These are phyloP conservation scores for Fusarium sp. DNA, from an alignment of 2,329 filamentous ascomycete species.

Conservation along the genomic window DNA sequence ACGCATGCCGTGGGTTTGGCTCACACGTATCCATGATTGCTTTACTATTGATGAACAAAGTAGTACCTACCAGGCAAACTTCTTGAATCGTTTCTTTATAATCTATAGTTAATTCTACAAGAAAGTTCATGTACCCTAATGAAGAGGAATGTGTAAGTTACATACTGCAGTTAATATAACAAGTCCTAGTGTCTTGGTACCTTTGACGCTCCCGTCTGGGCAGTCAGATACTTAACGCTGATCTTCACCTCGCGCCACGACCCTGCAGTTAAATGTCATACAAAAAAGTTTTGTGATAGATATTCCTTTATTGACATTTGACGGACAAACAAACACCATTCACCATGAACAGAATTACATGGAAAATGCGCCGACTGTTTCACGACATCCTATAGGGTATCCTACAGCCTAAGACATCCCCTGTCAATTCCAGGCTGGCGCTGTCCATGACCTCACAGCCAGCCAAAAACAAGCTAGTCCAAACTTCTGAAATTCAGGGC, in stretches of 20 bases:
- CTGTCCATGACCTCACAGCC: conserved; percentile 38
- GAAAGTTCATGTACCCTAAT: not conserved
- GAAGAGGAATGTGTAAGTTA: not conserved
- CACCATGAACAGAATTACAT: not conserved
- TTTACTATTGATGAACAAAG: too few relatives aligned
- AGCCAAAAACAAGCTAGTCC: conserved; percentile 30
- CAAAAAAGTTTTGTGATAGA: not conserved
- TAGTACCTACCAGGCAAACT: too few relatives aligned
- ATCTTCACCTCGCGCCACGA: conserved; percentile 11
- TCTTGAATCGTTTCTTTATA: not conserved
- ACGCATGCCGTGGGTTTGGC: not conserved
- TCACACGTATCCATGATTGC: too few relatives aligned
- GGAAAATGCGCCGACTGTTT: not conserved
- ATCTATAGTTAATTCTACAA: not conserved
- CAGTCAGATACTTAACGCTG: not conserved
- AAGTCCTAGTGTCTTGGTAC: not conserved
- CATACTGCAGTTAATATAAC: not conserved
- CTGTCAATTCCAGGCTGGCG: conserved; percentile 3
- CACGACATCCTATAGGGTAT: conserved; percentile 22
- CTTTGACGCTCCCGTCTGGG: not conserved
- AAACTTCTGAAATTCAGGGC: conserved; percentile 30
- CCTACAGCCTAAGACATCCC: not conserved
- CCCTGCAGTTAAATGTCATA: conserved; percentile 6
- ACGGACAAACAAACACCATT: not conserved
- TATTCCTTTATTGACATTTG: not conserved